A percentile compares a stretch with the other conserved stretches of the same genome.
Evolutionary conservation across 805 yeast genomes (phyloP).

Genomic region (Sugiyamaella valdiviana): DNA sequence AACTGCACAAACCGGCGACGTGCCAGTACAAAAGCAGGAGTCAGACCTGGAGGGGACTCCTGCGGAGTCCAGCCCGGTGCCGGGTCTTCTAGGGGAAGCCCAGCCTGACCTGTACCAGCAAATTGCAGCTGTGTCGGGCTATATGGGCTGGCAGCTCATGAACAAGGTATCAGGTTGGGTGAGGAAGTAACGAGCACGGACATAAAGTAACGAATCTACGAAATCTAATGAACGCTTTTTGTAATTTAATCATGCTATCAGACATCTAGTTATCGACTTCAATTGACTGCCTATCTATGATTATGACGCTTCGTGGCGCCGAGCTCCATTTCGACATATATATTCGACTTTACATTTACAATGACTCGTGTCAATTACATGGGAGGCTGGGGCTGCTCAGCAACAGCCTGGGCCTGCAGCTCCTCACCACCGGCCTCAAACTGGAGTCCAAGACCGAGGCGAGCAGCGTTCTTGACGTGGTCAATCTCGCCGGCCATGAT

Average conservation of each 20-base stretch:
- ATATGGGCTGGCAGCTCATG: constrained; percentile 19
- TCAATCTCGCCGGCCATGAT: constrained; percentile 90
- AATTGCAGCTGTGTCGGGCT: constrained; percentile 19
- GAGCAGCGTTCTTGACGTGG: constrained; percentile 70
- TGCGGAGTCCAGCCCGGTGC: too few relatives aligned
- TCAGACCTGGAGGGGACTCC: too few relatives aligned
- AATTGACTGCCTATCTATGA: too few relatives aligned
- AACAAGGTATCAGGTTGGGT: constrained; percentile 15
- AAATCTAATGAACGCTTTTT: background rate
- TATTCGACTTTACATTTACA: constrained; percentile 1
- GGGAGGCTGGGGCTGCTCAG: constrained; percentile 25
- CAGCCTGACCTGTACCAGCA: constrained; percentile 19
- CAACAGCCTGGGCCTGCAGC: constrained; percentile 37
- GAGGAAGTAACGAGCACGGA: constrained; percentile 3
- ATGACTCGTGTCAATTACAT: constrained; percentile 18
- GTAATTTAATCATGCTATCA: background rate
- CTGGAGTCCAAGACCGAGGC: constrained; percentile 90
- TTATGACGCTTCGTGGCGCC: background rate
- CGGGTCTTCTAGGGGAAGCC: background rate
- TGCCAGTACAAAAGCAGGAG: background rate
- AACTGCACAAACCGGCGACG: background rate
- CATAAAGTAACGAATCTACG: background rate
- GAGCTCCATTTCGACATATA: background rate
- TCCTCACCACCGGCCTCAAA: constrained; percentile 94
- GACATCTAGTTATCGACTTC: too few relatives aligned